These are phyloP conservation scores for Starmerella vaccinii DNA, from an alignment of 805 yeast species.

Conservation along the genomic window DNA sequence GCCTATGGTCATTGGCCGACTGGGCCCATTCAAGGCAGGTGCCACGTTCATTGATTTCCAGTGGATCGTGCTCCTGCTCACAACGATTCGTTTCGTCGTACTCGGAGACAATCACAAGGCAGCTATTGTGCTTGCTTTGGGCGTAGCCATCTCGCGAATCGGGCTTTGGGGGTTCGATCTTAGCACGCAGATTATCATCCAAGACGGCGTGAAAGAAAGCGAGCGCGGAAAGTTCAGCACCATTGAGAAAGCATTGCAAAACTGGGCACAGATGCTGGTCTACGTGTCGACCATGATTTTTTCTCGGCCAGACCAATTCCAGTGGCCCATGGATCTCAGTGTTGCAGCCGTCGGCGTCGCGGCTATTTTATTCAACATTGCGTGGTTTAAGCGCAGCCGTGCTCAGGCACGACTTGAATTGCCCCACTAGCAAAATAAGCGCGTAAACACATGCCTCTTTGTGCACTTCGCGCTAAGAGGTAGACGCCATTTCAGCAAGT, in stretches of 20 bases:
- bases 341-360: conserved; percentile 12
- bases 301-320: conserved; percentile 13
- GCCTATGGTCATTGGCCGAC: conserved; percentile 25
- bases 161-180: conserved; percentile 39
- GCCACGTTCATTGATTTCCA: conserved; percentile 29
- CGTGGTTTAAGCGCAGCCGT: not conserved
- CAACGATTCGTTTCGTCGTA: conserved; percentile 16
- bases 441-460: no score
- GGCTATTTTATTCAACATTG: conserved; percentile 5
- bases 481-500: no score
- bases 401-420: not conserved
- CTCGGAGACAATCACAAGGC: conserved; percentile 3
- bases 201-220: conserved; percentile 30
- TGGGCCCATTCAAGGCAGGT: conserved; percentile 31
- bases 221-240: conserved; percentile 32
- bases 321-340: conserved; percentile 15
- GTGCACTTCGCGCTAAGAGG: no score
- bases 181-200: conserved; percentile 31
- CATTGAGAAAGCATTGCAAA: conserved; percentile 18
- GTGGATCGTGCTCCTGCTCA: conserved; percentile 27
- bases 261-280: conserved; percentile 16
- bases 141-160: conserved; percentile 30
- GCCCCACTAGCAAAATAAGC: not conserved
- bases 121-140: conserved; percentile 22
- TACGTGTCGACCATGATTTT: conserved; percentile 17